Evolutionary conservation across 768 basidiomycete genomes (phyloP), one percentile per base, ranked within the genome.

Genomic region (Wakefieldia striispora): DNA sequence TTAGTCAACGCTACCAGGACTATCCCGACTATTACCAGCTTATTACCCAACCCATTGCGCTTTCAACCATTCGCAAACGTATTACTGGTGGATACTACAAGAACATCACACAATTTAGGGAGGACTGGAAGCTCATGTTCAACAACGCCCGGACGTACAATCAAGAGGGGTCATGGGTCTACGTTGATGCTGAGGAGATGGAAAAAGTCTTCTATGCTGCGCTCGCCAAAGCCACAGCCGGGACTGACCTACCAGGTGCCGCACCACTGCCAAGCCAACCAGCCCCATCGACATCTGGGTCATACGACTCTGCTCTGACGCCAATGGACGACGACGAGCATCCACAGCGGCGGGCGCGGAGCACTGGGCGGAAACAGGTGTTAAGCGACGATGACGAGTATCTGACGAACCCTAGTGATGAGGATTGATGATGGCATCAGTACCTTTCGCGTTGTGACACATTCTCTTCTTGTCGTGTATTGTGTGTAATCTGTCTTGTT

Each of bases 141-240:
- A 79, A 82, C 67, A 98, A 98, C 61, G 95, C 95, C 5, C 80
- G 89, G 59, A 88, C 83, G 38, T 98, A 92, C 75, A 97, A 97
- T 66, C 86, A 88, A 67, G 92, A 95, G 69, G 92, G 88, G 2
- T 95, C 92, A 0, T 92, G 91, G 88, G 93, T 97, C 33, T 95
- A 94, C 69, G 77, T 88, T 52, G 92, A 95, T 53, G 94, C 95
- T 8, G 88, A 91, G 42, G 90, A 92, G 72, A 91, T 95, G 88
- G 88, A 95, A 71, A 89, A 88, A 63, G 84, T 85, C 42, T 93
- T 95, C 65, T 79, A 88, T 51, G 74, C 81, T 23, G 74, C 84
- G 9, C 91, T 85, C 61, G 77, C 83, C 37, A 79, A 79, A 31
- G 69, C 75, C 43, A 83, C 86, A 39, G 74, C 70, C 13, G 86